Percentiles rank a stretch among this genome's conserved stretches.
These are phyloP conservation scores for Aspergillus luchuensis DNA, from an alignment of 2,329 filamentous ascomycete genomes.

Conservation along the genomic window DNA sequence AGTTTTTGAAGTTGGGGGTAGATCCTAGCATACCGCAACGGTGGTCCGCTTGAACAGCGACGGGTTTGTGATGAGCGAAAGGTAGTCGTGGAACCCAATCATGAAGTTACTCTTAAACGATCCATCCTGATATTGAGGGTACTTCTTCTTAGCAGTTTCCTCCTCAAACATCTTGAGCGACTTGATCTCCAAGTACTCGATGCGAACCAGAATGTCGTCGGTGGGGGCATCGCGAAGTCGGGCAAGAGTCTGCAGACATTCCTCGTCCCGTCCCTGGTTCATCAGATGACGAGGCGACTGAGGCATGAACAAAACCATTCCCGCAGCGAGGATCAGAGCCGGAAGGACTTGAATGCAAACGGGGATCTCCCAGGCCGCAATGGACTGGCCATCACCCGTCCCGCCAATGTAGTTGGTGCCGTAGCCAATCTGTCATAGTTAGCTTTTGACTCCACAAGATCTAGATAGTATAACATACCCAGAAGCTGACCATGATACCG, in stretches of 20 bases:
- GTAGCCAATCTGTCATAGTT: constrained; percentile 37
- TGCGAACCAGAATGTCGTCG: constrained; percentile 69
- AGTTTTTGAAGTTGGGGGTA: too few relatives aligned
- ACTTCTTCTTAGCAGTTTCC: constrained; percentile 64
- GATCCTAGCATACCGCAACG: constrained; percentile 34
- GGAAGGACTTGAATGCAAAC: constrained; percentile 71
- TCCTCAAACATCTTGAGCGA: constrained; percentile 75
- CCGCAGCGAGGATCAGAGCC: constrained; percentile 64
- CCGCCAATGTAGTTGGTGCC: constrained; percentile 66
- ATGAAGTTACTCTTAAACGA: constrained; percentile 66
- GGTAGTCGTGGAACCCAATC: constrained; percentile 56
- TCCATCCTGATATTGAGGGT: constrained; percentile 64
- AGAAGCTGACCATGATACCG: constrained; percentile 49
- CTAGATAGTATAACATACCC: constrained; percentile 29
- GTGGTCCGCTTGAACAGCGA: constrained; percentile 41
- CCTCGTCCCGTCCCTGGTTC: constrained; percentile 67
- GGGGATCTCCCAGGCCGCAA: constrained; percentile 73
- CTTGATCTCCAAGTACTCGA: constrained; percentile 79
- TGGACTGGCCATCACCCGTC: constrained; percentile 58
- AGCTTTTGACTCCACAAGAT: neutral
- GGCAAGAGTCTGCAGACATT: constrained; percentile 65
- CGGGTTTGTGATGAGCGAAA: constrained; percentile 35
- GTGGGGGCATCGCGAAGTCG: constrained; percentile 62
- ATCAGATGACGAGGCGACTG: constrained; percentile 74
- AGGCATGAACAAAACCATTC: constrained; percentile 74